Evolutionary conservation across 2,329 filamentous ascomycete species (phyloP), one percentile per base, ranked within the genome.

Genomic region (Aspergillus thermomutatus): DNA sequence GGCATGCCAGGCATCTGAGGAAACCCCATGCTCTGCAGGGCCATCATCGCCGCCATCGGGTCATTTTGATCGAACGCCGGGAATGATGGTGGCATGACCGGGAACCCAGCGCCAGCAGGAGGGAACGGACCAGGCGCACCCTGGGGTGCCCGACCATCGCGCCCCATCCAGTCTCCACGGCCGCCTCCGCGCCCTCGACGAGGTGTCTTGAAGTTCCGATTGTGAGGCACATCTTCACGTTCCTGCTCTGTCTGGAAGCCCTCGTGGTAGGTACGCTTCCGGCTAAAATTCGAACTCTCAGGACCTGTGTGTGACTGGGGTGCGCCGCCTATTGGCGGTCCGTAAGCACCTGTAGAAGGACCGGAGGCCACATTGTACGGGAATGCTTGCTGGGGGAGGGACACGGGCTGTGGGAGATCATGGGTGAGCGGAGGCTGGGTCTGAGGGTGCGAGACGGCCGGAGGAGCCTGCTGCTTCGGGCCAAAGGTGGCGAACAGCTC

Each of bases 191-290:
- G 73, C 7, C 70, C 68, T 25, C 74, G 72, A 23, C 75, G 72
- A 5, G 72, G 70, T 19, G 72, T 69, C 65, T 82, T 85, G 62
- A 78, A 78, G 49, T 74, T 73, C 52, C 82, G 74, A 51, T 80
- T 77, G 40, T 77, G 74, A 45, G 76, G 71, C 4, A 69, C 59
- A 54, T 79, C 76, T 17, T 74, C 71, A 6, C 67, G 69, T n/a
- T 78, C 76, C 40, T 75, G 72, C 46, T 77, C 77, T 9, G 71
- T 72, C 51, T 82, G 71, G 55, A 76, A 81, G 10, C 77, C 75
- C 53, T 84, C 82, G 28, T 82, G 72, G 61, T 75, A 82, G 23
- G 76, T 77, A 53, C 83, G 80, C 66, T 86, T 86, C 53, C 79
- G 77, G 28, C 73, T 77, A 51, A 71, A 69, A 31, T 68, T 64